Evolutionary conservation across 2,329 filamentous ascomycete genomes (phyloP).

Genomic region (Leptosphaerulina australis): DNA sequence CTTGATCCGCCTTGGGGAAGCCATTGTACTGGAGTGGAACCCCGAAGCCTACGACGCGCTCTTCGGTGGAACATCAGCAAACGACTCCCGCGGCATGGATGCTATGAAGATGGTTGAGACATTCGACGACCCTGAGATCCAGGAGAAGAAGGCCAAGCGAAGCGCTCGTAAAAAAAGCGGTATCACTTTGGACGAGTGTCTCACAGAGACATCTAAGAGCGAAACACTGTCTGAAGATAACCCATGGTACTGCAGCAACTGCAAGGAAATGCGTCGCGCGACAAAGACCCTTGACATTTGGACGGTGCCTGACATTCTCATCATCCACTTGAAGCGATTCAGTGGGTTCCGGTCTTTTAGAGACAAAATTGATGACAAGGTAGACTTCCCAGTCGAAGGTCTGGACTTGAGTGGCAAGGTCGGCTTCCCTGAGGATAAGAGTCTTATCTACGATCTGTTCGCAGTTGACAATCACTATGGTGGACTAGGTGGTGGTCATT

Average conservation of each 20-base stretch:
- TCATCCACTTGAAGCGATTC: constrained; percentile 95
- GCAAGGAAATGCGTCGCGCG: constrained; percentile 89
- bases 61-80: constrained; percentile 60
- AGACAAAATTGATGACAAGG: constrained; percentile 88
- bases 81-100: constrained; percentile 63
- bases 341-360: constrained; percentile 80
- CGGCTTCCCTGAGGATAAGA: constrained; percentile 78
- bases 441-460: constrained; percentile 88
- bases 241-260: constrained; percentile 95
- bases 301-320: constrained; percentile 93
- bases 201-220: constrained; percentile 92
- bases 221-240: constrained; percentile 94
- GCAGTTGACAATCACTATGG: constrained; percentile 96
- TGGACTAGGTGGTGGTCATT: constrained; percentile 91
- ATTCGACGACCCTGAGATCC: constrained; percentile 63
- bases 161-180: constrained; percentile 72
- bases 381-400: constrained; percentile 89
- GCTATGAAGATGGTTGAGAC: constrained; percentile 66
- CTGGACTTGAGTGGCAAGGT: constrained; percentile 83
- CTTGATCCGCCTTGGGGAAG: constrained; percentile 80
- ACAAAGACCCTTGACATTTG: constrained; percentile 97
- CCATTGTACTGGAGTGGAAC: constrained; percentile 85
- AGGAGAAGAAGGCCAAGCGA: constrained; percentile 67
- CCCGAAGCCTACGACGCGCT: constrained; percentile 71
- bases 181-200: constrained; percentile 84